Base-by-base conservation (phyloP, 73 alveolate species). In the Diophrys sp. region DNA sequence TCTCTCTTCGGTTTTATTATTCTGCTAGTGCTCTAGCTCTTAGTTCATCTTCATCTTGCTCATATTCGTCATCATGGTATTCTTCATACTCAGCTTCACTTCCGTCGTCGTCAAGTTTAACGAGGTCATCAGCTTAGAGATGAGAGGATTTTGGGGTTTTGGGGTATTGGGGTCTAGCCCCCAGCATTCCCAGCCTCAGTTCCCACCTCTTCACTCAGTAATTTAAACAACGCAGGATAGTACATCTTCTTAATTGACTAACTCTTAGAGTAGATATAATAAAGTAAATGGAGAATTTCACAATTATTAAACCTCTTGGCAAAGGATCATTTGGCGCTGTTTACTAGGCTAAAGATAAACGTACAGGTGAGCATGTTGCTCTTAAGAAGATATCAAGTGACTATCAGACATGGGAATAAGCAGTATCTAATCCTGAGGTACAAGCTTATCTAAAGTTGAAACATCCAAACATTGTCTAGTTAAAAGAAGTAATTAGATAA, bases 301-400 rank as follows among this genome's bases (percentile, higher is more conserved):
- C 23, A 5, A 25, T 68, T 29, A 23, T 18, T 2, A 31, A 68
- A 5, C 25, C 25, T 26, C 55, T 68, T 2, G 98, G 98, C 2
- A 86, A 88, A 23, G 98, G 98, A 27, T 87, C 98, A 5, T 92
- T 91, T 74, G 98, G 98, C 29, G 87, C 93, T 29, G 98, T 94
- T 71, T 93, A 92, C 32, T 34, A 90, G 89, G 98, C 97, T 8
- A 68, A 84, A 27, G 91, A 78, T 32, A 78, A 71, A 54, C 85
- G 85, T 55, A 86, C 92, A 2, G 87, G 90, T 14, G 92, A 88
- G 74, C 82, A 82, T 0, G 97, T 93, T 18, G 97, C 97, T 54
- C 78, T 91, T 29, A 91, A 91, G 79, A 86, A 80, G 67, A 81
- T 91, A 91, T 86, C 87, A 78, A 78, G 78, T 71, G 54, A 81